phyloP scores from a whole-genome alignment of 805 yeast species.

The Danielozyma ontarioensis region DNA sequence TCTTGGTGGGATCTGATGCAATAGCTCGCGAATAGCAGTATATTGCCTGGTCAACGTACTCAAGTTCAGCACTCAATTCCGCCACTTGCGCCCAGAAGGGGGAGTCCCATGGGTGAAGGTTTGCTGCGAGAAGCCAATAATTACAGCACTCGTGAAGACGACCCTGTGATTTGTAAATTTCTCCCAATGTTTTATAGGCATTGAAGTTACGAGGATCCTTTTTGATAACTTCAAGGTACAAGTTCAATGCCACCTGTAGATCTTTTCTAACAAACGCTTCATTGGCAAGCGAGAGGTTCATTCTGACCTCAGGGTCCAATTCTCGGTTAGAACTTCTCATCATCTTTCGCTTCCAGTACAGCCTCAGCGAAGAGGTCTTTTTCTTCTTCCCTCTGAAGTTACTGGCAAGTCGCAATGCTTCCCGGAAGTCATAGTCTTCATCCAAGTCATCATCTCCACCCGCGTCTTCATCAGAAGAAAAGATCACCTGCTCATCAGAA shows the following conservation, averaged over 20 bases:
- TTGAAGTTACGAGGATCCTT: conserved; percentile 72
- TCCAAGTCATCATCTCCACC: conserved; percentile 31
- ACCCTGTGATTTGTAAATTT: conserved; percentile 67
- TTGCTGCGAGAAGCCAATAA: conserved; percentile 80
- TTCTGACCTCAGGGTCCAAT: conserved; percentile 68
- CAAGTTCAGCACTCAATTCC: conserved; percentile 56
- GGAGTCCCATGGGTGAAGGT: conserved; percentile 67
- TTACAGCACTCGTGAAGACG: conserved; percentile 67
- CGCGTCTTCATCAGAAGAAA: conserved; percentile 18
- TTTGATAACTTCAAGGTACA: conserved; percentile 66
- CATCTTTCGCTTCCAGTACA: conserved; percentile 35
- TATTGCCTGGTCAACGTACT: conserved; percentile 69
- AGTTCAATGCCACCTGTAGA: conserved; percentile 51
- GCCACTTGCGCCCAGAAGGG: conserved; percentile 78
- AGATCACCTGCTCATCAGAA: conserved; percentile 13
- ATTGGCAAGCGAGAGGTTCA: conserved; percentile 65
- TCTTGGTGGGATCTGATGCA: conserved; percentile 36
- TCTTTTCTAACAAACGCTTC: conserved; percentile 71
- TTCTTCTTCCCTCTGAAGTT: conserved; percentile 48
- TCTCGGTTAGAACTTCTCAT: conserved; percentile 34
- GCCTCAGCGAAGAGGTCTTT: conserved; percentile 26
- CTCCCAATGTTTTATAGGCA: conserved; percentile 87
- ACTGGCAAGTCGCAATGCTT: conserved; percentile 63
- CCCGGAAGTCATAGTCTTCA: conserved; percentile 47
- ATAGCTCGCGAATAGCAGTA: conserved; percentile 72